Evolutionary conservation across 352 stramenopile species (phyloP), one percentile per base, ranked within the genome.

Genomic region (Globisporangium recalcitrans): DNA sequence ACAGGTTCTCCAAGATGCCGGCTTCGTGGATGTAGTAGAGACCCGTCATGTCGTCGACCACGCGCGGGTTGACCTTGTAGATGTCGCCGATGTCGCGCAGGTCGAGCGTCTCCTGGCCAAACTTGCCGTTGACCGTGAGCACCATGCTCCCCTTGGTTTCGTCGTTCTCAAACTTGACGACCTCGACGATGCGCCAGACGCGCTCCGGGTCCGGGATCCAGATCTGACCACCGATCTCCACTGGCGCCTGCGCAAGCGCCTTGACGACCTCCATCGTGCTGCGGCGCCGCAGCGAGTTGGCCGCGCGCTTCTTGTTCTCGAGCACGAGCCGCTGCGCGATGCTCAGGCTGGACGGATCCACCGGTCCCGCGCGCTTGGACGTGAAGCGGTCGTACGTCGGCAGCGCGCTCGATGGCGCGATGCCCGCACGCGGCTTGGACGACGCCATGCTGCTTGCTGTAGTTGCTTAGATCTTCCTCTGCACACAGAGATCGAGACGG

Each of bases 1-100:
- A 72, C 22, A 95, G 64, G 66, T 95, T 95, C 62, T 90, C 82
- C 1, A 95, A 62, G 58, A 95, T 91, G 29, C 86, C 86, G 29
- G 86, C 84, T 66, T 95, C 86, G 72, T 95, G 86, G 71, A 95
- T 95, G 71, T 92, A 95, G 74, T 95, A 95, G 26, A 95, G 75
- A 19, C 78, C 62, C 40, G 86, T 95, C 86, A 95, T 95, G 70
- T 95, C 86, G 67, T 95, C 86, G 8, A 93, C 85, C 3, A 91
- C 80, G 61, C 86, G 84, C 32, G 86, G 86, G 72, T 93, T 93
- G 10, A 95, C 85, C 64, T 83, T 82, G 72, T 95, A 95, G 34
- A 95, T 52, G 66, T 95, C 85, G 27, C 85, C 83, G 38, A 93
- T 78, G 69, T 93, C 87, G 51, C 85, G 79, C 73, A 94, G 66